Evolutionary conservation across 2,329 filamentous ascomycete species (phyloP).

Genomic region (Colletotrichum destructivum): DNA sequence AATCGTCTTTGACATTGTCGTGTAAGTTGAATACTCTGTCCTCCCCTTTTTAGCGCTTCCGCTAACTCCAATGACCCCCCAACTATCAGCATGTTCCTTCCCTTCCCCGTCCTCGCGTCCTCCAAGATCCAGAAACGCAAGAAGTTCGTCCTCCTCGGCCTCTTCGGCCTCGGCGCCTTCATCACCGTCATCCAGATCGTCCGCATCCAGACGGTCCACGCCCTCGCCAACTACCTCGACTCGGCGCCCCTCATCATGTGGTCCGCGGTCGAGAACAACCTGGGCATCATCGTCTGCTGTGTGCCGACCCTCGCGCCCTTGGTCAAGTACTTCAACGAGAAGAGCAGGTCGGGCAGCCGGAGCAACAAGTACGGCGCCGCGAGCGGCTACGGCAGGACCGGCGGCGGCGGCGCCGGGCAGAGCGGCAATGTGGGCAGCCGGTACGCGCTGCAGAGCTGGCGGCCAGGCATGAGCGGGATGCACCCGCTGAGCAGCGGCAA

Average conservation of each 20-base stretch:
- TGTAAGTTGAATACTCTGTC: constrained; percentile 50
- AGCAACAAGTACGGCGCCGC: constrained; percentile 43
- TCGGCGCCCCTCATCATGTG: constrained; percentile 60
- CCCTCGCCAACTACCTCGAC: constrained; percentile 61
- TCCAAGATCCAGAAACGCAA: constrained; percentile 56
- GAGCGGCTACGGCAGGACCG: constrained; percentile 39
- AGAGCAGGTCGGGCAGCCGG: constrained; percentile 42
- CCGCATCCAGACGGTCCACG: constrained; percentile 64
- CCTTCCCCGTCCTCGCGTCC: constrained; percentile 57
- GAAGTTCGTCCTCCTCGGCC: constrained; percentile 58
- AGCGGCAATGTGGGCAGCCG: constrained; percentile 28
- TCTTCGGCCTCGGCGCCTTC: constrained; percentile 66
- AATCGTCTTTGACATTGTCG: constrained; percentile 57
- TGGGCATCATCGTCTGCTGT: constrained; percentile 61
- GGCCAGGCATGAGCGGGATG: constrained; percentile 45
- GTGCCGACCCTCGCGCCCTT: constrained; percentile 61
- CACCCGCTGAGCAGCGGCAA: constrained; percentile 43
- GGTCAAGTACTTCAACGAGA: constrained; percentile 54
- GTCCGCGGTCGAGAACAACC: constrained; percentile 61
- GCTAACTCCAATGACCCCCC: neutral
- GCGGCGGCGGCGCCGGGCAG: neutral
- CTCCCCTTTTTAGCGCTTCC: too few relatives aligned
- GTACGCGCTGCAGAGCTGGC: constrained; percentile 50
- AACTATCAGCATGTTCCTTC: constrained; percentile 55
- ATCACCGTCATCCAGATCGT: constrained; percentile 66